phyloP scores from a whole-genome alignment of 2,329 filamentous ascomycete species.

The Didymella exigua region DNA sequence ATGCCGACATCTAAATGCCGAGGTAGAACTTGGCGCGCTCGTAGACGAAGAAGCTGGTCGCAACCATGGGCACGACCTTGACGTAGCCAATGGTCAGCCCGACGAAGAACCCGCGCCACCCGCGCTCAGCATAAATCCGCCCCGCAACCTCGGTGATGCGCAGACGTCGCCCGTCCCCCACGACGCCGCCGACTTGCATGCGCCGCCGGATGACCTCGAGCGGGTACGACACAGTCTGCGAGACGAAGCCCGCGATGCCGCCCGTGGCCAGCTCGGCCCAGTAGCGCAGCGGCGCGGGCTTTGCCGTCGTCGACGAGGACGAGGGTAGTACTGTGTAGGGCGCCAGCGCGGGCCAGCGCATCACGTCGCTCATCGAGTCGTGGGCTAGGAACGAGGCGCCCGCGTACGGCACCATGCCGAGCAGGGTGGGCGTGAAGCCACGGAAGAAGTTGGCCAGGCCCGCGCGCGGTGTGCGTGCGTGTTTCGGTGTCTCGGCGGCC shows the following conservation, averaged over 20 bases:
- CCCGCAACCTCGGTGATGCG: conserved; percentile 78
- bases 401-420: conserved; percentile 96
- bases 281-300: conserved; percentile 75
- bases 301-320: no score
- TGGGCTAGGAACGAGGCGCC: conserved; percentile 95
- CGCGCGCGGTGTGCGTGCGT: conserved; percentile 62
- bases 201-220: conserved; percentile 88
- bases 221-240: conserved; percentile 91
- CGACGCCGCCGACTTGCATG: conserved; percentile 95
- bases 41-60: conserved; percentile 72
- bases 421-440: conserved; percentile 85
- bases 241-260: conserved; percentile 83
- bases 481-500: conserved; percentile 49
- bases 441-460: conserved; percentile 93
- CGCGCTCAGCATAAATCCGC: conserved; percentile 76
- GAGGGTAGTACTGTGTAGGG: conserved; percentile 77
- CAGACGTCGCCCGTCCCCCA: conserved; percentile 83
- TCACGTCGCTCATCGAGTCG: conserved; percentile 83
- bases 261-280: conserved; percentile 88
- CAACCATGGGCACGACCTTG: conserved; percentile 90
- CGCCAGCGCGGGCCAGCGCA: conserved; percentile 72
- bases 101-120: conserved; percentile 84
- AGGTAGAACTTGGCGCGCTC: conserved; percentile 66
- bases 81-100: conserved; percentile 93
- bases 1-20: conserved; percentile 51